Conservation (phyloP, 192 early-diverging fungal genomes). For the Coemansia sp. region DNA sequence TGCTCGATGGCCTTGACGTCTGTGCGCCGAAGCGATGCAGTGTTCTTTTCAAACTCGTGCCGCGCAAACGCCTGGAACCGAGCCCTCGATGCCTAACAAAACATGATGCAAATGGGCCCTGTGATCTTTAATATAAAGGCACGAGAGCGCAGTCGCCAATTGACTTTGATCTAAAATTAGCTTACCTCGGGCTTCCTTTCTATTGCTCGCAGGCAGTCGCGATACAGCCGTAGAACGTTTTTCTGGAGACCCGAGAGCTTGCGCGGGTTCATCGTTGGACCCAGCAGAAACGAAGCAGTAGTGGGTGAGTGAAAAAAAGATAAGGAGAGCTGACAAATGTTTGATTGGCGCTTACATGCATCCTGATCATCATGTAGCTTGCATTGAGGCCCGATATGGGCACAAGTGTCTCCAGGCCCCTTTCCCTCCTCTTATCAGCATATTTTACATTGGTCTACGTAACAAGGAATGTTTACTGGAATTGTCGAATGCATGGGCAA, state of each 20-base stretch:
- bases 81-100: slow-evolving; percentile 56
- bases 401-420: neutral
- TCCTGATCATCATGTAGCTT: neutral
- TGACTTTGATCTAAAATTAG: neutral
- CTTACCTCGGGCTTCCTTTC: slow-evolving; percentile 62
- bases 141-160: neutral
- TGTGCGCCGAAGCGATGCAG: slow-evolving; percentile 48
- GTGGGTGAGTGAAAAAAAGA: slow-evolving; percentile 1
- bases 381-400: slow-evolving; percentile 3
- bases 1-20: slow-evolving; percentile 73
- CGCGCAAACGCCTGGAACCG: slow-evolving; percentile 68
- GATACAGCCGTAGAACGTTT: slow-evolving; percentile 65
- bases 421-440: neutral
- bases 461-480: slow-evolving; percentile 89
- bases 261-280: slow-evolving; percentile 15
- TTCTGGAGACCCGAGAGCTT: slow-evolving; percentile 65
- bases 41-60: slow-evolving; percentile 63
- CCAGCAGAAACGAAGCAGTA: neutral
- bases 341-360: neutral
- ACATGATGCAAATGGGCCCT: neutral
- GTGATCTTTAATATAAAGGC: slow-evolving; percentile 2
- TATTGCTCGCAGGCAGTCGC: slow-evolving; percentile 67
- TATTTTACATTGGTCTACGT: neutral
- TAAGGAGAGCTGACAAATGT: neutral
- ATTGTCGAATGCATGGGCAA: slow-evolving; percentile 91